A percentile compares a stretch with the other conserved stretches of the same genome.
These are phyloP conservation scores for Seiridium unicorne DNA, from an alignment of 2,329 filamentous ascomycete species.

Conservation along the genomic window DNA sequence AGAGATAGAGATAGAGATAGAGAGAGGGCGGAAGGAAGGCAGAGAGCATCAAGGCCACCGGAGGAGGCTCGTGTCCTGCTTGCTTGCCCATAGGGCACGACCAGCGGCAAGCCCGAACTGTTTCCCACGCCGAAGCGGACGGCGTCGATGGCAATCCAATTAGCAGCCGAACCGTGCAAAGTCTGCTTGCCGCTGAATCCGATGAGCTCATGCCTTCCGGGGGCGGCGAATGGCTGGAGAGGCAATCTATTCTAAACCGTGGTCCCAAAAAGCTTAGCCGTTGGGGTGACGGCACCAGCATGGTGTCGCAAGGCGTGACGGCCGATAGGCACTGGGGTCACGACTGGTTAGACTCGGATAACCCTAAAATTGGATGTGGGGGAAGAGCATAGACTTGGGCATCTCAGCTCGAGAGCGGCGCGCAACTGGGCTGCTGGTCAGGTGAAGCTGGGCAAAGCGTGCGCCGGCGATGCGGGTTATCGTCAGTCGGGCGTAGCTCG, in stretches of 20 bases:
- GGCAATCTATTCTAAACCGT: constrained; percentile 9
- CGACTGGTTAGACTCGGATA: background rate
- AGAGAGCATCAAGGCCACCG: background rate
- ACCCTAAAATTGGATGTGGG: constrained; percentile 3
- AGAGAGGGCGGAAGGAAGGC: background rate
- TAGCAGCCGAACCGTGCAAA: constrained; percentile 5
- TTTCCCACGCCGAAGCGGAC: background rate
- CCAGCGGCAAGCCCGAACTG: background rate
- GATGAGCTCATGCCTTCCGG: background rate
- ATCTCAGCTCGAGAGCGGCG: background rate
- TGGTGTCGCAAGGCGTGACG: background rate
- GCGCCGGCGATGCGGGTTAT: background rate
- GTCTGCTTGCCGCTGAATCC: constrained; percentile 1
- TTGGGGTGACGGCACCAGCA: background rate
- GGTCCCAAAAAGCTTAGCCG: constrained; percentile 2
- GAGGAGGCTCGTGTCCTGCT: background rate
- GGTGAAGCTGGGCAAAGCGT: background rate
- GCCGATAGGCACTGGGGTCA: background rate
- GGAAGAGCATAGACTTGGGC: background rate
- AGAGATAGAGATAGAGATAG: background rate
- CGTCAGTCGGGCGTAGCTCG: background rate
- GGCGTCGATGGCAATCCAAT: background rate
- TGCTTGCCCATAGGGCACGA: background rate
- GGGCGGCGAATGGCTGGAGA: background rate
- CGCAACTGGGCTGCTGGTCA: background rate